These are phyloP conservation scores for Colletotrichum destructivum DNA, from an alignment of 2,329 filamentous ascomycete genomes.

Conservation along the genomic window DNA sequence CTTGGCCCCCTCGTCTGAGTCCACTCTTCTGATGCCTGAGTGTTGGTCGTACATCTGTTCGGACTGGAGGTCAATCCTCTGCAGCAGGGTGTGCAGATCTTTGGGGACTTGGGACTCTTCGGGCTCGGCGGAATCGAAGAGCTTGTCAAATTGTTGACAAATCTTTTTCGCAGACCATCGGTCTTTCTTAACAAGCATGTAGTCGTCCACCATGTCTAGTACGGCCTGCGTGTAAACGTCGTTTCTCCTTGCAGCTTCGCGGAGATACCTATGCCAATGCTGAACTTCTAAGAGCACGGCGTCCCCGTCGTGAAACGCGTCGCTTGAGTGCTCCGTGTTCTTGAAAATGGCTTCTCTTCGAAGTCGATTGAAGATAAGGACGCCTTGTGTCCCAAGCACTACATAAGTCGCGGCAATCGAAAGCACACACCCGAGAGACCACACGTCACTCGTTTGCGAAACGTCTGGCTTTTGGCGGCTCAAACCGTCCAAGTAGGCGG, in stretches of 20 bases:
- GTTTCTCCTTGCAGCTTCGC: conserved; percentile 25
- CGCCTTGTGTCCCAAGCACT: conserved; percentile 47
- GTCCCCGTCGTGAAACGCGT: conserved; percentile 9
- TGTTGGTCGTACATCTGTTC: not conserved
- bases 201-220: conserved; percentile 47
- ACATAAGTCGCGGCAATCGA: conserved; percentile 57
- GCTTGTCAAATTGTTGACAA: not conserved
- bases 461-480: conserved; percentile 33
- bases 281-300: not conserved
- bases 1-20: not conserved
- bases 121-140: not conserved
- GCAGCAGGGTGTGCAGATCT: not conserved
- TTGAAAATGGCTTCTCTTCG: not conserved
- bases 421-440: conserved; percentile 58
- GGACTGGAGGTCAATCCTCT: conserved; percentile 6
- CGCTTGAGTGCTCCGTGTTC: not conserved
- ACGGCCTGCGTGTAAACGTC: conserved; percentile 45
- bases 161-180: conserved; percentile 1
- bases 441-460: conserved; percentile 55
- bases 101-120: not conserved
- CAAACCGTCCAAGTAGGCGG: not conserved
- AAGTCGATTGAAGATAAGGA: conserved; percentile 16
- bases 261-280: conserved; percentile 19
- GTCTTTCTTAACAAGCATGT: conserved; percentile 42
- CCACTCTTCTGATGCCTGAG: not conserved